Conservation (phyloP, 352 stramenopile species). For the Phytopythium delawarense region DNA sequence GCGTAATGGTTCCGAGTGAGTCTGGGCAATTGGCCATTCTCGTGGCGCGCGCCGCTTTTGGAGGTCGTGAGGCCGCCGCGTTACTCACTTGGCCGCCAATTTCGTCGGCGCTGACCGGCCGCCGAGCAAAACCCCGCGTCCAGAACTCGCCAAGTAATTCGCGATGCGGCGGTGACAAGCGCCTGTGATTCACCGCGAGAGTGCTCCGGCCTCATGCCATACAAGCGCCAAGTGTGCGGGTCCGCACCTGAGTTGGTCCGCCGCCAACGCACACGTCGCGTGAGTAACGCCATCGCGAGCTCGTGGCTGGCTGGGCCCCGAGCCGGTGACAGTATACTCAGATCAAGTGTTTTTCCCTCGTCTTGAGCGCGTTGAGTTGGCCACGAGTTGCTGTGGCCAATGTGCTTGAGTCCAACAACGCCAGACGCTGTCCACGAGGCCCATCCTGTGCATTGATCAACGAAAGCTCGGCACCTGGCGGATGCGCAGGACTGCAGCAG, state of each 20-base stretch:
- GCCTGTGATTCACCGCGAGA: background rate
- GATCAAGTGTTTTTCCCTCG: background rate
- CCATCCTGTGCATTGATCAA: background rate
- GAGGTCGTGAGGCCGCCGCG: background rate
- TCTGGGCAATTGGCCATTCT: background rate
- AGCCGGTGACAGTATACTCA: background rate
- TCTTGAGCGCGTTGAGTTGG: background rate
- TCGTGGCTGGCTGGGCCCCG: constrained; percentile 6
- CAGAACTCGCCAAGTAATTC: background rate
- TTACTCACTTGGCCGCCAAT: constrained; percentile 4
- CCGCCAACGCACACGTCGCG: background rate
- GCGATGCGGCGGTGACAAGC: too few relatives aligned
- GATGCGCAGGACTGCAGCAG: background rate
- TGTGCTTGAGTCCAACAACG: background rate
- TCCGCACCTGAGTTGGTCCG: background rate
- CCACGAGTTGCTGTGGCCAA: background rate
- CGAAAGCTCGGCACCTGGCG: background rate
- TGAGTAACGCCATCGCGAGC: constrained; percentile 21
- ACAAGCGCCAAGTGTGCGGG: background rate
- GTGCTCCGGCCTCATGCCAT: background rate
- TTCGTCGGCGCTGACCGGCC: constrained; percentile 7
- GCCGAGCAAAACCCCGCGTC: background rate
- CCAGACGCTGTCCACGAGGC: background rate
- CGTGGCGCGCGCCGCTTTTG: background rate
- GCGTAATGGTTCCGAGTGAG: constrained; percentile 1